Conservation (phyloP, 148 eudicot genomes). For the Chenopodium album region DNA sequence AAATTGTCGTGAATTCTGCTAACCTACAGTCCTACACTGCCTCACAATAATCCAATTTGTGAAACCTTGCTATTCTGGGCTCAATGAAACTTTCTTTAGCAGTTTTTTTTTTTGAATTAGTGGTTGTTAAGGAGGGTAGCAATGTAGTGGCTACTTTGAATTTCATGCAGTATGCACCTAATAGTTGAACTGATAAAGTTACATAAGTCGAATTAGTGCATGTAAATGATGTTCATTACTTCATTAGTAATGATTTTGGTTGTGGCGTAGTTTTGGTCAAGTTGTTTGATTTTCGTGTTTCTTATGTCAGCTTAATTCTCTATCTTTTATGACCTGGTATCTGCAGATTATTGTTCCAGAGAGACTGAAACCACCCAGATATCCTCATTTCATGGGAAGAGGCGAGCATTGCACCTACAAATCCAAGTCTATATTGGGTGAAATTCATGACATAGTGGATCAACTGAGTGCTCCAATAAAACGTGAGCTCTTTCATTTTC, state of each 20-base stretch:
- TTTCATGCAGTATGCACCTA: background rate
- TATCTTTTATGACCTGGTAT: background rate
- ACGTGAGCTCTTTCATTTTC: constrained; percentile 34
- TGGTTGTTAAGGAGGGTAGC: background rate
- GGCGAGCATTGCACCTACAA: constrained; percentile 27
- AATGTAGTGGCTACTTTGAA: background rate
- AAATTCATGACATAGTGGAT: constrained; percentile 40
- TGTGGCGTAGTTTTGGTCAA: background rate
- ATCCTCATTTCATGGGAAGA: constrained; percentile 64
- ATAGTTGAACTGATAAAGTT: background rate
- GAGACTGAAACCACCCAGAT: constrained; percentile 29
- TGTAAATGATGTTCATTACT: background rate
- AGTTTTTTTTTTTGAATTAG: background rate
- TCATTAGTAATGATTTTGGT: no score
- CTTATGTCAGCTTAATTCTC: background rate
- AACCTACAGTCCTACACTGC: background rate
- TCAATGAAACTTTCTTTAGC: background rate
- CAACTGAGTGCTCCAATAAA: constrained; percentile 13
- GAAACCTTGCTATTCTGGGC: background rate
- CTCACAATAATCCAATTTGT: background rate
- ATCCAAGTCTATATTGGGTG: constrained; percentile 62
- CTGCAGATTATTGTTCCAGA: constrained; percentile 49
- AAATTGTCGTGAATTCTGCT: no score
- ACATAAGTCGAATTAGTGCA: no score
- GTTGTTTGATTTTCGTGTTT: background rate